These are phyloP conservation scores for Cryptosporidium sp. DNA, from an alignment of 169 alveolate genomes.

Conservation along the genomic window DNA sequence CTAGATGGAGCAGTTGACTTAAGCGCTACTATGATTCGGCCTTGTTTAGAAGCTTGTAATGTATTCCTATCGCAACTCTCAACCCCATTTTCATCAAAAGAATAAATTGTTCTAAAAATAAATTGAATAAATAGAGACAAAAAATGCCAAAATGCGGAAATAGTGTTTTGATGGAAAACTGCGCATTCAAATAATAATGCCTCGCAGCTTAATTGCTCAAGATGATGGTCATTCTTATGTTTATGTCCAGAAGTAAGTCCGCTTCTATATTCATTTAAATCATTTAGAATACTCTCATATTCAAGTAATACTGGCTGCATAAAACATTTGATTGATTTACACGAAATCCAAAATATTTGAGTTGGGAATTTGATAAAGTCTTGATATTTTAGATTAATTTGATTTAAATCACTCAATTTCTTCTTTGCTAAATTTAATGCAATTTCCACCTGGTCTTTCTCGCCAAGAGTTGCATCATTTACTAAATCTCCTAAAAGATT, in stretches of 20 bases:
- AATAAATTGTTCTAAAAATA: slow-evolving; percentile 65
- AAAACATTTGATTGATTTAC: slow-evolving; percentile 84
- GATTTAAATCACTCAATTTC: slow-evolving; percentile 21
- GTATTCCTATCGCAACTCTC: slow-evolving; percentile 47
- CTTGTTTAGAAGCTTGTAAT: slow-evolving; percentile 39
- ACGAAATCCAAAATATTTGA: slow-evolving; percentile 87
- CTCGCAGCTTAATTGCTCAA: slow-evolving; percentile 76
- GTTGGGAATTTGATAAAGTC: slow-evolving; percentile 85
- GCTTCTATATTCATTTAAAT: slow-evolving; percentile 79
- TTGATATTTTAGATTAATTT: slow-evolving; percentile 30
- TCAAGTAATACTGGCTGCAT: slow-evolving; percentile 83
- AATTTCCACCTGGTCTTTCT: slow-evolving; percentile 30
- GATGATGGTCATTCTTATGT: slow-evolving; percentile 44
- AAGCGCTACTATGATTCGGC: slow-evolving; percentile 36
- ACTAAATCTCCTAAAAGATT: slow-evolving; percentile 61
- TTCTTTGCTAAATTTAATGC: slow-evolving; percentile 4
- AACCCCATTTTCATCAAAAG: slow-evolving; percentile 57
- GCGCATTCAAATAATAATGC: slow-evolving; percentile 59
- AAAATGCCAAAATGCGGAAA: slow-evolving; percentile 81
- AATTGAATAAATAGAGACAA: slow-evolving; percentile 72
- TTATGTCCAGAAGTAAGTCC: slow-evolving; percentile 70
- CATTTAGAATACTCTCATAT: slow-evolving; percentile 64
- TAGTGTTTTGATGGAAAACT: slow-evolving; percentile 45
- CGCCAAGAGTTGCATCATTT: slow-evolving; percentile 69
- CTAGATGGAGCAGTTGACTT: slow-evolving; percentile 74